Evolutionary conservation across 2,329 filamentous ascomycete genomes (phyloP), one percentile per base, ranked within the genome.

Genomic region (Ramularia collo-cygni): DNA sequence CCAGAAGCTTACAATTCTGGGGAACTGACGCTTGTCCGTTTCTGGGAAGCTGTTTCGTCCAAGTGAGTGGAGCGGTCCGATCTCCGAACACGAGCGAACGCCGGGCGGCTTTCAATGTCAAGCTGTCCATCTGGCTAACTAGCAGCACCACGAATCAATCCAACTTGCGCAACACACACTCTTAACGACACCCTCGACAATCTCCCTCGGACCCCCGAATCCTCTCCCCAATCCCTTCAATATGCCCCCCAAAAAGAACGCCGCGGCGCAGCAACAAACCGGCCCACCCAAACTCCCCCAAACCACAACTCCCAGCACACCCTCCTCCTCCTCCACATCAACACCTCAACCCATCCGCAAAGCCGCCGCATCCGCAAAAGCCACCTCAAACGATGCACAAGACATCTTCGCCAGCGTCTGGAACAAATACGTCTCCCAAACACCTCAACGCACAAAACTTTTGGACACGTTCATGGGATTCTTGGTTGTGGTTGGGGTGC

Each of bases 391-490:
- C 17, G 17, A 65, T 41, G 60, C 66, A 29, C 64, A 67, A 58
- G 71, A 81, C 56, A 84, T 93, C 50, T 69, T 81, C 30, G 55
- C 72, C 40, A 80, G 79, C 59, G 73, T 95, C 53, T 83, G 81
- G 75, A 70, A 79, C 54, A 79, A 86, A 65, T 98, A 98, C 66
- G 63, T 81, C 40, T 70, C 82, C 52, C 75, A 79, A 53, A 98
- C 92, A 31, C 81, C 90, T 33, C 89, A 95, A 73, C 80, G 90
- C 48, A 90, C 83, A 34, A 92, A 94, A 75, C 76, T 98, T 46
- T 76, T 96, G 47, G 92, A 98, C 64, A 76, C 77, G 26, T 98
- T 98, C 64, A 81, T 98, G 77, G 77, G 67, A 3, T 98, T 95
- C 64, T 70, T 98, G 43, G 79, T 92, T 15, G 72, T 81, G 1